Percentiles rank a stretch among this genome's conserved stretches.
phyloP scores from a whole-genome alignment of 139 green algal species.

The Auxenochlorella pyrenoidosa region DNA sequence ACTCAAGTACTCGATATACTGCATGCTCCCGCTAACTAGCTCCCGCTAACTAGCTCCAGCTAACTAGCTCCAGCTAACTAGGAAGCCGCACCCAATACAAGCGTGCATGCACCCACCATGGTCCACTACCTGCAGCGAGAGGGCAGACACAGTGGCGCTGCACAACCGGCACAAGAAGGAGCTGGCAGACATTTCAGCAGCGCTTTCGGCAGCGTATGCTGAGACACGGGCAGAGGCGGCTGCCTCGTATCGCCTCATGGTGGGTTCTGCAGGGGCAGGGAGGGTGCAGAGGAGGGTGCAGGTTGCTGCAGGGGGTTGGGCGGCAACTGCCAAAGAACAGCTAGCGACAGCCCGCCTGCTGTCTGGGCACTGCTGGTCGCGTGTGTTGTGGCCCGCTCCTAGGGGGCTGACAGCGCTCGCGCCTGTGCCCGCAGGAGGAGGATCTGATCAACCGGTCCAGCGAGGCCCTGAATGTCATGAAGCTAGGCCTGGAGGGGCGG shows the following conservation, averaged over 20 bases:
- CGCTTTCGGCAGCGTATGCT: conserved; percentile 72
- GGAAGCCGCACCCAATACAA: too few relatives aligned
- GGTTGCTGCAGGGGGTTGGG: neutral
- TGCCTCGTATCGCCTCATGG: conserved; percentile 23
- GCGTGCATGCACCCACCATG: neutral
- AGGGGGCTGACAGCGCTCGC: too few relatives aligned
- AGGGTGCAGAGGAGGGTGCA: neutral
- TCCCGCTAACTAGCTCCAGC: too few relatives aligned
- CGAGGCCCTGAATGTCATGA: conserved; percentile 94
- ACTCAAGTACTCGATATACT: too few relatives aligned
- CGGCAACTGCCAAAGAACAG: neutral
- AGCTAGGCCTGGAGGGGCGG: conserved; percentile 85
- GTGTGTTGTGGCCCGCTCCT: too few relatives aligned
- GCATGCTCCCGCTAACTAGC: too few relatives aligned
- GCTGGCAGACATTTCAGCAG: conserved; percentile 78
- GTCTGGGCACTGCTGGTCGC: neutral
- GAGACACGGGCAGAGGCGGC: conserved; percentile 47
- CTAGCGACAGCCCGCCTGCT: neutral
- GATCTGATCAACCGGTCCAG: conserved; percentile 15
- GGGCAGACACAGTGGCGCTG: conserved; percentile 65
- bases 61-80: too few relatives aligned
- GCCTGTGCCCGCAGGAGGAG: conserved; percentile 23
- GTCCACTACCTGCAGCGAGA: conserved; percentile 46
- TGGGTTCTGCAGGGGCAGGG: neutral
- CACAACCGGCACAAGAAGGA: conserved; percentile 84